Base-by-base conservation (phyloP, 495 filamentous ascomycete genomes). In the Penicillium dipodomyicola region DNA sequence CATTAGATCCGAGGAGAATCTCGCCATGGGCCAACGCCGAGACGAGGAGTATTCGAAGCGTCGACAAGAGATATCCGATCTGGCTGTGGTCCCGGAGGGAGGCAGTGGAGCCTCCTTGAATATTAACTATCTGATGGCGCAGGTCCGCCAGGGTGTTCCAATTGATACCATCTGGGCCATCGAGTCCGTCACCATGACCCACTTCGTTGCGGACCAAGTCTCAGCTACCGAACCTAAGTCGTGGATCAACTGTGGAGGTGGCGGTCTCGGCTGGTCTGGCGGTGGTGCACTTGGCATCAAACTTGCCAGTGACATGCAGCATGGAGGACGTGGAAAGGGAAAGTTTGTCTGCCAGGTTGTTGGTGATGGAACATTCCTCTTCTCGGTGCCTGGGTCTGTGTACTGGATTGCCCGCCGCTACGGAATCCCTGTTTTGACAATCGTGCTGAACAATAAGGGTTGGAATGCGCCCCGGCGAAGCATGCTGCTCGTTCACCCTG, bases 251-350 rank as follows among this genome's bases (percentile, higher is more conserved):
- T 97, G 92, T 68, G 93, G 93, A 14, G 93, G 92, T 32, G 93
- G 93, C 35, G 93, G 93, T 4, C 80, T 97, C 0, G 93, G 93
- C 19, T 97, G 93, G 93, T 93, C 88, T n/a, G 93, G 93, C 20
- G 93, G 93, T 43, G 93, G 82, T 53, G 84, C 89, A 2, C 72
- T 96, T 4, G 93, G 93, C 15, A 90, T 96, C 67, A 96, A 96
- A 69, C 81, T 97, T 23, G 93, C 91, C 5, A 81, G 84, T 0
- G 87, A 91, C 51, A 71, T 69, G 23, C 77, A 87, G 43, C 71
- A 79, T 27, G 74, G 70, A 42, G 81, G 83, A 25, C 72, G 74
- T 20, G 81, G 82, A 23, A 88, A 87, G 69, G 84, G 85, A 32
- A 89, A 90, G 62, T 96, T 97, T 63, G 91, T 97, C 3, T 89